A percentile compares a stretch with the other conserved stretches of the same genome.
Conservation (phyloP, 2,329 filamentous ascomycete genomes). For the Trichophyton equinum region DNA sequence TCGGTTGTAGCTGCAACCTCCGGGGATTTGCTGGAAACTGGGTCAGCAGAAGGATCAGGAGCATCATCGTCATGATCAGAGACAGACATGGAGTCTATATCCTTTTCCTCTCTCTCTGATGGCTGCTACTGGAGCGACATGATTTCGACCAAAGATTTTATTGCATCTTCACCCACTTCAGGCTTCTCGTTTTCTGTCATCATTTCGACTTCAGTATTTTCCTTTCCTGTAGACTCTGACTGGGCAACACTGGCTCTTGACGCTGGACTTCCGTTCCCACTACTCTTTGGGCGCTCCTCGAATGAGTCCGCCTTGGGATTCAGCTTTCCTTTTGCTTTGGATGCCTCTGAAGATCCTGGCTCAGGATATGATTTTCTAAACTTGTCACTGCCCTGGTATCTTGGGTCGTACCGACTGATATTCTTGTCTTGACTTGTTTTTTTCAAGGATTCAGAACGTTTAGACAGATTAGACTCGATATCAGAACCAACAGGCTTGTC, state of each 20-base stretch:
- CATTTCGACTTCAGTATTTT: neutral
- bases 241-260: neutral
- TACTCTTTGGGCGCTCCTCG: neutral
- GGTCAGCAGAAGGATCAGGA: neutral
- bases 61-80: neutral
- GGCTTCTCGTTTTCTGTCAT: neutral
- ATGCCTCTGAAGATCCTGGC: neutral
- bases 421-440: neutral
- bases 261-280: neutral
- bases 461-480: neutral
- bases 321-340: neutral
- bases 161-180: neutral
- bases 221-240: neutral
- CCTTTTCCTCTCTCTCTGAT: neutral
- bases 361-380: neutral
- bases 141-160: neutral
- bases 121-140: neutral
- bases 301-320: neutral
- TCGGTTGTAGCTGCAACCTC: neutral
- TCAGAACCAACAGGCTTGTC: neutral
- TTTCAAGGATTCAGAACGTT: neutral
- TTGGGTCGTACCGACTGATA: neutral
- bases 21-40: neutral
- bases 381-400: neutral
- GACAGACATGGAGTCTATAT: neutral